phyloP scores from a whole-genome alignment of 495 filamentous ascomycete species.

The Talaromyces borbonicus region DNA sequence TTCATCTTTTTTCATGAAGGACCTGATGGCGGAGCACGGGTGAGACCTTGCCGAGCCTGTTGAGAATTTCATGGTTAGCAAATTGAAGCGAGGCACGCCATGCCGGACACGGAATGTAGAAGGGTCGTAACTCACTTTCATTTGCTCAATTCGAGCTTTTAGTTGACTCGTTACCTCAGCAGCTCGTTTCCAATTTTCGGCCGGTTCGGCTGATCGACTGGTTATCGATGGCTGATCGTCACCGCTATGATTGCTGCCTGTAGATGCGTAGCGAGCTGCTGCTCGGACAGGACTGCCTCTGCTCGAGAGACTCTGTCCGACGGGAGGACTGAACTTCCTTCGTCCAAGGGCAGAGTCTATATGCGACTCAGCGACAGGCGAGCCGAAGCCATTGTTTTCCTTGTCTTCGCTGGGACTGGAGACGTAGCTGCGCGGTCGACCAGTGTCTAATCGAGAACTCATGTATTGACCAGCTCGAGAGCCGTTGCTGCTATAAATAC shows the following conservation, averaged over 20 bases:
- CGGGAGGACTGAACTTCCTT: slow-evolving; percentile 37
- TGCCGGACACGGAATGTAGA: neutral
- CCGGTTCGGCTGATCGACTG: slow-evolving; percentile 41
- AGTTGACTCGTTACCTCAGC: slow-evolving; percentile 98
- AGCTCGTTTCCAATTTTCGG: slow-evolving; percentile 94
- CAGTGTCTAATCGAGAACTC: slow-evolving; percentile 29
- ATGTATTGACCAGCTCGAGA: slow-evolving; percentile 28
- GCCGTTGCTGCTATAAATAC: slow-evolving; percentile 20
- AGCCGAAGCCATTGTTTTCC: slow-evolving; percentile 49
- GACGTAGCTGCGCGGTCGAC: slow-evolving; percentile 53
- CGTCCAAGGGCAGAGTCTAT: slow-evolving; percentile 28
- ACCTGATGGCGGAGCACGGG: slow-evolving; percentile 4
- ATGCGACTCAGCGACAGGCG: slow-evolving; percentile 23
- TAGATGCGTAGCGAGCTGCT: slow-evolving; percentile 23
- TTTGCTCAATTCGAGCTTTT: slow-evolving; percentile 90
- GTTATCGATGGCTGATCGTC: slow-evolving; percentile 27
- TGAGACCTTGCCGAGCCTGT: slow-evolving; percentile 10
- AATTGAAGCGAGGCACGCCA: too few species aligned
- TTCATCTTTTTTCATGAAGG: neutral
- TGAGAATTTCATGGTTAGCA: neutral
- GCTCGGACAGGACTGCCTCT: slow-evolving; percentile 48
- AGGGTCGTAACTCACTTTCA: slow-evolving; percentile 46
- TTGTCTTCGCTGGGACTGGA: slow-evolving; percentile 76
- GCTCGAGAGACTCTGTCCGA: slow-evolving; percentile 42
- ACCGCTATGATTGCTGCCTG: slow-evolving; percentile 23